Evolutionary conservation across 2,329 filamentous ascomycete species (phyloP).

Genomic region (Rutstroemia sydowiana): DNA sequence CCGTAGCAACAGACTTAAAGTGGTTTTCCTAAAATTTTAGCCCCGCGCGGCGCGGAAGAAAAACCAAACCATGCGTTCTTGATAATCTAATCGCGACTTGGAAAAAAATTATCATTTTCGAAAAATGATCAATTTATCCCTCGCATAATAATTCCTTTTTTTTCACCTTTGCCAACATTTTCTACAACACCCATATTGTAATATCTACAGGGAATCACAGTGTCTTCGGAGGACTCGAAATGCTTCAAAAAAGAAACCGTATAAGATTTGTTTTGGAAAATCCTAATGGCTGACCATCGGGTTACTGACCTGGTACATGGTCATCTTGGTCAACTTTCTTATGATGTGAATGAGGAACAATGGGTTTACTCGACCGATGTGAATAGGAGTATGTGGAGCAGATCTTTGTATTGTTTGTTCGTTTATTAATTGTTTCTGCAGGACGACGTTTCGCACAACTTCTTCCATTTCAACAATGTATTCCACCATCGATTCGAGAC

Average conservation of each 20-base stretch:
- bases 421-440: slow-evolving; percentile 13
- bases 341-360: slow-evolving; percentile 30
- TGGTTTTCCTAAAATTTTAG: too few species aligned
- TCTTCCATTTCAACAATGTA: slow-evolving; percentile 20
- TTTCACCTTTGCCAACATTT: background rate
- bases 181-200: background rate
- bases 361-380: slow-evolving; percentile 27
- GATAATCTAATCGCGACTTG: too few species aligned
- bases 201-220: background rate
- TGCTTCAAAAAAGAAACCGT: slow-evolving; percentile 18
- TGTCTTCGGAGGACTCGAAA: slow-evolving; percentile 13
- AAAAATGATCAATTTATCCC: too few species aligned
- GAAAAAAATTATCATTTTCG: too few species aligned
- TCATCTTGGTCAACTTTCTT: slow-evolving; percentile 44
- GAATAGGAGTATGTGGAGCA: slow-evolving; percentile 14
- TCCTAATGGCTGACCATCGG: slow-evolving; percentile 32
- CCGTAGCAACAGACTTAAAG: too few species aligned
- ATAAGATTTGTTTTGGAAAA: slow-evolving; percentile 21
- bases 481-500: slow-evolving; percentile 20
- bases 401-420: background rate
- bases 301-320: slow-evolving; percentile 44
- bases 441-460: slow-evolving; percentile 23
- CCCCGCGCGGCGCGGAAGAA: too few species aligned
- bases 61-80: too few species aligned
- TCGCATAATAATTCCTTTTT: background rate